Percentiles rank a stretch among this genome's conserved stretches.
phyloP scores from a whole-genome alignment of 306 rosid species.

The Prosopis cineraria region DNA sequence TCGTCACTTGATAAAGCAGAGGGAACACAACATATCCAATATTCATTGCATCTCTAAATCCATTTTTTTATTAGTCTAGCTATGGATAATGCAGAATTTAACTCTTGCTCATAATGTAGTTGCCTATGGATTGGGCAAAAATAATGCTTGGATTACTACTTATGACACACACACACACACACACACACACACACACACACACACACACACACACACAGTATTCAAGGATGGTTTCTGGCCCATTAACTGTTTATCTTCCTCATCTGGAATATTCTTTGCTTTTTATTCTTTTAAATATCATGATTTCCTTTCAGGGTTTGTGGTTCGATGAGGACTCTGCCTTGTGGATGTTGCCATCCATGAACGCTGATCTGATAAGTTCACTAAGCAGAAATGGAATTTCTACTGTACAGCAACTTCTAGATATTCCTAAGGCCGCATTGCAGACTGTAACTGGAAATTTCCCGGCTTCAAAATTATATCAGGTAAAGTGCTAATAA shows the following conservation, averaged over 20 bases:
- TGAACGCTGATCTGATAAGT: constrained; percentile 64
- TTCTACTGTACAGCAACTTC: constrained; percentile 61
- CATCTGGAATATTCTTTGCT: constrained; percentile 3
- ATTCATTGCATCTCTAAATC: constrained; percentile 12
- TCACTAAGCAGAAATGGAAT: constrained; percentile 60
- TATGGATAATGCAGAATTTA: constrained; percentile 14
- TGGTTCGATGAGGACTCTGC: constrained; percentile 84
- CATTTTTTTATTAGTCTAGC: background rate
- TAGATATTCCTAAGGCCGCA: constrained; percentile 66
- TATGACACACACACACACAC: background rate
- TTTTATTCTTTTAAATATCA: constrained; percentile 29
- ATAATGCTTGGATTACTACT: constrained; percentile 1
- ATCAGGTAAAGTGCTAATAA: constrained; percentile 59
- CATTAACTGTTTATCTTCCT: background rate
- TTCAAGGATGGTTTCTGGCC: background rate
- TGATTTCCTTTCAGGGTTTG: constrained; percentile 64
- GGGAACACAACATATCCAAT: constrained; percentile 7
- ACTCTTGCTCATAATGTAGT: background rate
- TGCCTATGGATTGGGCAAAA: background rate
- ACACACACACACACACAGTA: background rate
- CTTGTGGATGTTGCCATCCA: constrained; percentile 95
- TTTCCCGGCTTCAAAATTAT: constrained; percentile 72
- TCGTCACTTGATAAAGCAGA: background rate
- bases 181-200: background rate
- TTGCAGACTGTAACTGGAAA: constrained; percentile 66